phyloP scores from a whole-genome alignment of 306 rosid genomes.

The Hippophae rhamnoides region DNA sequence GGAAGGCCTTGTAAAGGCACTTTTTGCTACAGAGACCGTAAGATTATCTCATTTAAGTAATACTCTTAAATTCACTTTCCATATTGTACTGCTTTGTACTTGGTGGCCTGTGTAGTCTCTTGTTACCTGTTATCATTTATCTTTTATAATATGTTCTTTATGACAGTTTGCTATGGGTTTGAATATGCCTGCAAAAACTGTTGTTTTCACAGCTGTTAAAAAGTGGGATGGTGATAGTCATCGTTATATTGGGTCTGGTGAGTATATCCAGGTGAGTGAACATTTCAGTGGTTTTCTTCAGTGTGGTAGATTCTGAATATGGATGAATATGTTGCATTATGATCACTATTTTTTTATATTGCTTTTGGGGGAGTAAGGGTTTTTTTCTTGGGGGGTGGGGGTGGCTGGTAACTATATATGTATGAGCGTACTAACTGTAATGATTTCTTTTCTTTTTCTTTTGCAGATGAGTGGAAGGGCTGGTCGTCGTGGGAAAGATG shows the following conservation, averaged over 20 bases:
- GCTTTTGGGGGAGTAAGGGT: too few relatives aligned
- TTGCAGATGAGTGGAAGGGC: conserved; percentile 98
- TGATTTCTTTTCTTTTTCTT: not conserved
- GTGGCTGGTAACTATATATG: not conserved
- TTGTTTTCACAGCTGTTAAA: conserved; percentile 89
- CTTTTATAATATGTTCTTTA: conserved; percentile 12
- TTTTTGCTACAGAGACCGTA: conserved; percentile 97
- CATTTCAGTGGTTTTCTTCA: conserved; percentile 11
- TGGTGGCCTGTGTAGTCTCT: conserved; percentile 15
- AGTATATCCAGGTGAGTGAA: conserved; percentile 85
- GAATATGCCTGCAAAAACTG: conserved; percentile 99
- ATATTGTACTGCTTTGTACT: not conserved
- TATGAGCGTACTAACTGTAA: not conserved
- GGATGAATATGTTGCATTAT: too few relatives aligned
- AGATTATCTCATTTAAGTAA: conserved; percentile 21
- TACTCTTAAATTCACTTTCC: conserved; percentile 3
- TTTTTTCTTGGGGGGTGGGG: conserved; percentile 1
- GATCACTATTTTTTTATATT: not conserved
- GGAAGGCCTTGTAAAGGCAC: conserved; percentile 98
- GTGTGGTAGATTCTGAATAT: not conserved
- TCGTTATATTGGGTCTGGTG: conserved; percentile 93
- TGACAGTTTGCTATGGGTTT: conserved; percentile 98
- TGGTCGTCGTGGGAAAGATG: conserved; percentile 99
- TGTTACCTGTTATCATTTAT: conserved; percentile 10
- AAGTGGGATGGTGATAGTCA: conserved; percentile 99